Percentiles rank a stretch among this genome's conserved stretches.
Conservation (phyloP, 2,329 filamentous ascomycete species). For the Colletotrichum lupini region DNA sequence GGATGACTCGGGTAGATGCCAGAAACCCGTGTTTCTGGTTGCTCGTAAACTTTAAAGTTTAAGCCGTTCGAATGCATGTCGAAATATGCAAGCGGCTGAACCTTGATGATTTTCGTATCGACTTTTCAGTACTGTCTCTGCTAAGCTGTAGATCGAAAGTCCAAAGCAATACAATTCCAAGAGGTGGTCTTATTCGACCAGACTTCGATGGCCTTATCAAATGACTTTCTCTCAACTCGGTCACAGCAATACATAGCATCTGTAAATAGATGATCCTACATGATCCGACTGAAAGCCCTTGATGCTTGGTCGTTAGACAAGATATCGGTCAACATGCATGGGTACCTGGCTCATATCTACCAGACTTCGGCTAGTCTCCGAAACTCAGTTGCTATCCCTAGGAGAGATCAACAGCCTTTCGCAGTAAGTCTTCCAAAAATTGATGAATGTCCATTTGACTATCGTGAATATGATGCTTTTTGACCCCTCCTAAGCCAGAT, state of each 20-base stretch:
- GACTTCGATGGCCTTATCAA: too few species aligned
- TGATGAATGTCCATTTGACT: neutral
- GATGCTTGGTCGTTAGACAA: too few species aligned
- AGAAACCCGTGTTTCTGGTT: neutral
- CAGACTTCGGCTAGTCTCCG: neutral
- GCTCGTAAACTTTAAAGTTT: neutral
- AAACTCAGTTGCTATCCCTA: neutral
- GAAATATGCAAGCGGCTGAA: neutral
- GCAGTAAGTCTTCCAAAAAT: neutral
- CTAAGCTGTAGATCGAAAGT: too few species aligned
- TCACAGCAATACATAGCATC: too few species aligned
- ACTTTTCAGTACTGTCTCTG: neutral
- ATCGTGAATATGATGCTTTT: neutral
- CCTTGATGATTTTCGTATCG: neutral
- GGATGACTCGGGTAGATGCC: too few species aligned
- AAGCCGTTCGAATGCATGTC: neutral
- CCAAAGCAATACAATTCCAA: too few species aligned
- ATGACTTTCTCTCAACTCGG: too few species aligned
- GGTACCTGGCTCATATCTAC: neutral
- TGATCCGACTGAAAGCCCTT: too few species aligned
- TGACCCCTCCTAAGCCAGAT: neutral
- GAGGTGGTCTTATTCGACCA: too few species aligned
- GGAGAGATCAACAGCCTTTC: neutral
- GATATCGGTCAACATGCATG: neutral
- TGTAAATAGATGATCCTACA: too few species aligned